Conservation (phyloP, 2,329 filamentous ascomycete species). For the Albifimbria verrucaria region DNA sequence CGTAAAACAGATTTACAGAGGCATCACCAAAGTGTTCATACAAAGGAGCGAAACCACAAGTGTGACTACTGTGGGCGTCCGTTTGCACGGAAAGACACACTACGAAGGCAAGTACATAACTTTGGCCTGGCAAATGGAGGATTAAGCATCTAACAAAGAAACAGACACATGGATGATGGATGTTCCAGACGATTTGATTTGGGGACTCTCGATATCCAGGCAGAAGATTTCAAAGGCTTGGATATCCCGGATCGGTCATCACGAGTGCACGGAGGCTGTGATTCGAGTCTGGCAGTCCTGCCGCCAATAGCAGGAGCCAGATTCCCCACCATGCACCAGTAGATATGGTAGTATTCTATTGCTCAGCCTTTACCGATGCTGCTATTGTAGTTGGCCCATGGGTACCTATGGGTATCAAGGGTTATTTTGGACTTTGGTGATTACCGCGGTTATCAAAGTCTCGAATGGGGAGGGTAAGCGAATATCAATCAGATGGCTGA, state of each 20-base stretch:
- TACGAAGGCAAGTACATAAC: slow-evolving; percentile 62
- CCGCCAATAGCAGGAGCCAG: no score
- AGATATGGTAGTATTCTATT: no score
- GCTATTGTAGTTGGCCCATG: no score
- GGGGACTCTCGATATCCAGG: slow-evolving; percentile 45
- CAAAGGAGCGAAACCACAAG: slow-evolving; percentile 65
- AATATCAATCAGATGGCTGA: no score
- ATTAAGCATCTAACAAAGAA: no score
- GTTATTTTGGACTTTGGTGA: no score
- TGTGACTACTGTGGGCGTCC: slow-evolving; percentile 68
- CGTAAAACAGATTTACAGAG: slow-evolving; percentile 74
- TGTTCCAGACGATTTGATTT: slow-evolving; percentile 66
- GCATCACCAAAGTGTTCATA: slow-evolving; percentile 66
- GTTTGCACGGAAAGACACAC: slow-evolving; percentile 79
- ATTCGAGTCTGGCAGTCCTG: background rate
- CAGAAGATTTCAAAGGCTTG: slow-evolving; percentile 19
- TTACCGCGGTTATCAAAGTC: no score
- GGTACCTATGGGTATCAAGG: no score
- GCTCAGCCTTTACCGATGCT: no score
- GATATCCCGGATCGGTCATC: background rate
- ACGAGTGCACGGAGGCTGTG: background rate
- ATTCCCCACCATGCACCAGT: no score
- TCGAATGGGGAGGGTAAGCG: no score
- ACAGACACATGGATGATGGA: slow-evolving; percentile 73
- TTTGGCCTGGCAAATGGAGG: no score